Percentiles rank a stretch among this genome's conserved stretches.
Conservation (phyloP, 768 basidiomycete genomes). For the Hysterangium stoloniferum region DNA sequence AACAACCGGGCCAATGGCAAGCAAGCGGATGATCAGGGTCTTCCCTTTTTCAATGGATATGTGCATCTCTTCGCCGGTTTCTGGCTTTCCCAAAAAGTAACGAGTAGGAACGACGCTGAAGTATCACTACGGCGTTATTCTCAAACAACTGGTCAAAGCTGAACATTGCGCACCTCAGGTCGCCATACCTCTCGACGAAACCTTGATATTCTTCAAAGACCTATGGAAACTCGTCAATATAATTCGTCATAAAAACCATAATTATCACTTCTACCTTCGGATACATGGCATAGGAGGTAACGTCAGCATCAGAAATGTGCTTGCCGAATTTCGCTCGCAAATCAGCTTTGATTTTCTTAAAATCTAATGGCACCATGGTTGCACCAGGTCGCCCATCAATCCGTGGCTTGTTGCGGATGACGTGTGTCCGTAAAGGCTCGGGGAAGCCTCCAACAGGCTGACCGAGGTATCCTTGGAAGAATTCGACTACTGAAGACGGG, state of each 20-base stretch:
- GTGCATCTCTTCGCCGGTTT: conserved; percentile 92
- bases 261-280: conserved; percentile 59
- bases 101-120: conserved; percentile 90
- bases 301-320: conserved; percentile 89
- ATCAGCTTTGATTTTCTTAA: conserved; percentile 93
- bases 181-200: conserved; percentile 93
- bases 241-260: conserved; percentile 7
- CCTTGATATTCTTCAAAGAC: conserved; percentile 96
- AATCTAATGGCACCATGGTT: conserved; percentile 80
- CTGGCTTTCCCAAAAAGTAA: conserved; percentile 92
- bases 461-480: conserved; percentile 99
- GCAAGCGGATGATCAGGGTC: conserved; percentile 90
- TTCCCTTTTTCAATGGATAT: conserved; percentile 95
- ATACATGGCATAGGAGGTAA: conserved; percentile 96
- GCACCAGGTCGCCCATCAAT: conserved; percentile 92
- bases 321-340: conserved; percentile 91
- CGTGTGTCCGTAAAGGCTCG: conserved; percentile 82
- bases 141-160: neutral
- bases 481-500: conserved; percentile 94
- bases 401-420: conserved; percentile 90
- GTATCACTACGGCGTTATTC: conserved; percentile 13
- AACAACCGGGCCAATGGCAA: conserved; percentile 92
- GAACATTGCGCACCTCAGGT: conserved; percentile 60
- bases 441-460: conserved; percentile 99
- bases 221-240: conserved; percentile 37